Percentiles rank a stretch among this genome's conserved stretches.
Evolutionary conservation across 1,284 basidiomycete species (phyloP).

Genomic region (Leccinum pachyderme): DNA sequence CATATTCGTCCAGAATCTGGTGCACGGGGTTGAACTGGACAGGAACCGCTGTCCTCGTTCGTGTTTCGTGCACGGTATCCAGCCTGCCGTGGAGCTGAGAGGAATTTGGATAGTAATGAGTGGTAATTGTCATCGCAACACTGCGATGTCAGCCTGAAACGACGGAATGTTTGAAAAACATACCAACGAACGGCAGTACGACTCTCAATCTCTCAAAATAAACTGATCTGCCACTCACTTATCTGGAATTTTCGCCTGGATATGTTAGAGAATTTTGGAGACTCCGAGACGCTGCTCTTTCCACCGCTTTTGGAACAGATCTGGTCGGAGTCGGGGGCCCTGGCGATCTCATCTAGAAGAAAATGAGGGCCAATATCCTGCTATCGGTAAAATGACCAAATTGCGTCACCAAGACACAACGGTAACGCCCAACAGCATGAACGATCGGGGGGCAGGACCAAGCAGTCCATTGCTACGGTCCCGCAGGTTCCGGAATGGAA

Average conservation of each 20-base stretch:
- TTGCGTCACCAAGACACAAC: constrained; percentile 25
- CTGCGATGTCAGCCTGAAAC: constrained; percentile 18
- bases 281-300: background rate
- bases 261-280: background rate
- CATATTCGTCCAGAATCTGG: constrained; percentile 8
- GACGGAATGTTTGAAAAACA: constrained; percentile 7
- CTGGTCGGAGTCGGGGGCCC: constrained; percentile 13
- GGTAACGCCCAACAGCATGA: constrained; percentile 11
- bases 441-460: constrained; percentile 21
- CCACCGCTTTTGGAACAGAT: constrained; percentile 13
- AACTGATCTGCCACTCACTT: background rate
- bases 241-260: background rate
- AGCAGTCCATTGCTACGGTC: constrained; percentile 22
- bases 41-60: constrained; percentile 11
- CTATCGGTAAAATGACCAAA: constrained; percentile 21
- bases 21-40: constrained; percentile 8
- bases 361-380: constrained; percentile 11
- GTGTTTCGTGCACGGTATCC: constrained; percentile 26
- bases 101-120: constrained; percentile 9
- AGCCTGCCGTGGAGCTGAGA: constrained; percentile 20
- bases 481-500: constrained; percentile 31
- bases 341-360: constrained; percentile 19
- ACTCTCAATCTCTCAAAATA: background rate
- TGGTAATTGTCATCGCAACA: constrained; percentile 2
- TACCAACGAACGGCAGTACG: background rate